Percentiles rank a stretch among this genome's conserved stretches.
phyloP scores from a whole-genome alignment of 1,139 yeast species.

The Magnusiomyces tetraspermus region DNA sequence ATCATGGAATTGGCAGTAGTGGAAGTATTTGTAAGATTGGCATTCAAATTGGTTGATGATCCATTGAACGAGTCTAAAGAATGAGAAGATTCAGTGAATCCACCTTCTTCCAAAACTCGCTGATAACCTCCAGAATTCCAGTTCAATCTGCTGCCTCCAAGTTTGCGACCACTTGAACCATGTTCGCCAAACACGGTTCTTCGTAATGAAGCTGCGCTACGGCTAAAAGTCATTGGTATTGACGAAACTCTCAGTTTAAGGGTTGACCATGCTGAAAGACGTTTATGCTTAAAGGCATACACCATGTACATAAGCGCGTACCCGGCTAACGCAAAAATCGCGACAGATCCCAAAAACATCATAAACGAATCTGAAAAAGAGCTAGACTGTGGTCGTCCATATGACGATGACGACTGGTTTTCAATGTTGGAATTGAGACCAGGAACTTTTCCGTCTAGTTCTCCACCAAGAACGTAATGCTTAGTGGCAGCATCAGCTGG shows the following conservation, averaged over 20 bases:
- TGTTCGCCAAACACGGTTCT: not conserved
- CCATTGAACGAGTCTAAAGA: too few species aligned
- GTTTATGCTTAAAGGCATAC: not conserved
- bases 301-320: not conserved
- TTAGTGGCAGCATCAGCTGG: slow-evolving; percentile 14
- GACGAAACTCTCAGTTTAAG: not conserved
- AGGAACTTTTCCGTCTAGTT: slow-evolving; percentile 7
- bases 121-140: slow-evolving; percentile 8
- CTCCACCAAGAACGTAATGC: slow-evolving; percentile 15
- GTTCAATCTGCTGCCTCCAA: not conserved
- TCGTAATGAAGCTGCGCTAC: too few species aligned
- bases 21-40: too few species aligned
- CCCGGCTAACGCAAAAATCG: not conserved
- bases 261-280: not conserved
- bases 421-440: too few species aligned
- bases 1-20: too few species aligned
- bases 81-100: too few species aligned
- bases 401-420: too few species aligned
- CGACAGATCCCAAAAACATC: not conserved
- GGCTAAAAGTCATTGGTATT: not conserved
- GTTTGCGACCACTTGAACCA: too few species aligned
- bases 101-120: slow-evolving; percentile 13
- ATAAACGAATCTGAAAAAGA: too few species aligned
- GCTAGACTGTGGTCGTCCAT: too few species aligned
- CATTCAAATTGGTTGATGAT: too few species aligned